These are phyloP conservation scores for Dichotomopilus funicola DNA, from an alignment of 2,329 filamentous ascomycete genomes.

Conservation along the genomic window DNA sequence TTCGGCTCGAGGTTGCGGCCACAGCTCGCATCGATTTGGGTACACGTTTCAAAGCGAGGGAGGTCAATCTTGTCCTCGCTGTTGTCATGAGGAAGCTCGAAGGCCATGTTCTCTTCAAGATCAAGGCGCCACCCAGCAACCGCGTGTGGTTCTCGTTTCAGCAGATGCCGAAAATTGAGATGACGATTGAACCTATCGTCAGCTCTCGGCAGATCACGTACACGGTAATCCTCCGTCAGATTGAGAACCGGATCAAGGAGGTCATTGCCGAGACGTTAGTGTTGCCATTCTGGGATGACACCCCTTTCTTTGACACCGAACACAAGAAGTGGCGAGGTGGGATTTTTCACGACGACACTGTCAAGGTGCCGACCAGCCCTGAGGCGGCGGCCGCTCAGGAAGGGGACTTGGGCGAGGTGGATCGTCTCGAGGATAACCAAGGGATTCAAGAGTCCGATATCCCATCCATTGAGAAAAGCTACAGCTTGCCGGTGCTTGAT, in stretches of 20 bases:
- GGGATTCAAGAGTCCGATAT: slow-evolving; percentile 35
- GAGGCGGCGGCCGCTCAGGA: slow-evolving; percentile 37
- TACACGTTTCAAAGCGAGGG: slow-evolving; percentile 77
- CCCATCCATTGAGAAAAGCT: slow-evolving; percentile 49
- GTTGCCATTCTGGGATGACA: slow-evolving; percentile 90
- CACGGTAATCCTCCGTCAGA: slow-evolving; percentile 81
- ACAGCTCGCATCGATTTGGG: slow-evolving; percentile 89
- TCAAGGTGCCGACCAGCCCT: slow-evolving; percentile 32
- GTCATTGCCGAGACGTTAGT: slow-evolving; percentile 90
- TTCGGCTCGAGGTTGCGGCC: slow-evolving; percentile 84
- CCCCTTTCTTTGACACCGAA: slow-evolving; percentile 79
- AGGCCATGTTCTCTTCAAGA: slow-evolving; percentile 75
- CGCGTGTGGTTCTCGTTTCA: slow-evolving; percentile 94
- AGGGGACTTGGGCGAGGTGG: slow-evolving; percentile 44
- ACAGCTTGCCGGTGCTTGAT: slow-evolving; percentile 43
- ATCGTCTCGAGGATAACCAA: slow-evolving; percentile 36
- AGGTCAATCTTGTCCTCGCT: slow-evolving; percentile 83
- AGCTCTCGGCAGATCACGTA: slow-evolving; percentile 95
- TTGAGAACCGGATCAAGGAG: slow-evolving; percentile 91
- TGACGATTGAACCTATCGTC: slow-evolving; percentile 92
- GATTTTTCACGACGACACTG: slow-evolving; percentile 59
- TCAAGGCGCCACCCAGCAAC: slow-evolving; percentile 94
- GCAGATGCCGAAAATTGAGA: slow-evolving; percentile 85
- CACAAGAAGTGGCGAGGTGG: slow-evolving; percentile 77
- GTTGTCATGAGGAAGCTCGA: slow-evolving; percentile 79